A percentile compares a stretch with the other conserved stretches of the same genome.
These are phyloP conservation scores for Talaromyces pinophilus DNA, from an alignment of 2,329 filamentous ascomycete species.

Conservation along the genomic window DNA sequence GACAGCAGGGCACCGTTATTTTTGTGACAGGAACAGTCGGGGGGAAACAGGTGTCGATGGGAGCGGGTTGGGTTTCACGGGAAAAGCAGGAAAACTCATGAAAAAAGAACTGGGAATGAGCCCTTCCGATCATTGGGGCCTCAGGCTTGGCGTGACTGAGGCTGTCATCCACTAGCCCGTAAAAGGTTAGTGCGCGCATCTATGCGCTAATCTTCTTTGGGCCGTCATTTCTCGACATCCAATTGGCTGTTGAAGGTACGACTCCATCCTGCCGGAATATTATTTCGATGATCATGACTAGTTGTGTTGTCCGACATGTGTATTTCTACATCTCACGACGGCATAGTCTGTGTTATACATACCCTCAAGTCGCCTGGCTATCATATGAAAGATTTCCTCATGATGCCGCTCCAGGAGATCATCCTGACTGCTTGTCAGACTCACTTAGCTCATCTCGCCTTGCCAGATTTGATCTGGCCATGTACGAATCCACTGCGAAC, in stretches of 20 bases:
- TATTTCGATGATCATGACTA: background rate
- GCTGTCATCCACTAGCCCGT: background rate
- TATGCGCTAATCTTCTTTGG: background rate
- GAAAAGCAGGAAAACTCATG: slow-evolving; percentile 17
- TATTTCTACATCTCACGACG: background rate
- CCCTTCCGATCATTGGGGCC: background rate
- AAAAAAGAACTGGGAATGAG: slow-evolving; percentile 2
- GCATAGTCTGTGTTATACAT: background rate
- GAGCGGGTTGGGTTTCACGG: slow-evolving; percentile 17
- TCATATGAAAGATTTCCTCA: background rate
- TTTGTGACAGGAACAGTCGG: slow-evolving; percentile 16
- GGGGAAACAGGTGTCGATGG: slow-evolving; percentile 9
- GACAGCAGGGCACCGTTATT: slow-evolving; percentile 8
- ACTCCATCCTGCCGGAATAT: background rate
- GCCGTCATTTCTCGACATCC: background rate
- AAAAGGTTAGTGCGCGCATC: background rate
- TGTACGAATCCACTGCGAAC: background rate
- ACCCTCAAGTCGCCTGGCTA: background rate
- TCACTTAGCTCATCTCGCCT: background rate
- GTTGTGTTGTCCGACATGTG: background rate
- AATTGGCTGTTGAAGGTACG: background rate
- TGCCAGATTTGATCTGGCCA: background rate
- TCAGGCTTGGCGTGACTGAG: slow-evolving; percentile 5
- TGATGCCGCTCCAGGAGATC: background rate
- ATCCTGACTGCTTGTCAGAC: background rate